A percentile compares a stretch with the other conserved stretches of the same genome.
Conservation (phyloP, 177 flowering plant genomes). For the Tripterygium wilfordii region DNA sequence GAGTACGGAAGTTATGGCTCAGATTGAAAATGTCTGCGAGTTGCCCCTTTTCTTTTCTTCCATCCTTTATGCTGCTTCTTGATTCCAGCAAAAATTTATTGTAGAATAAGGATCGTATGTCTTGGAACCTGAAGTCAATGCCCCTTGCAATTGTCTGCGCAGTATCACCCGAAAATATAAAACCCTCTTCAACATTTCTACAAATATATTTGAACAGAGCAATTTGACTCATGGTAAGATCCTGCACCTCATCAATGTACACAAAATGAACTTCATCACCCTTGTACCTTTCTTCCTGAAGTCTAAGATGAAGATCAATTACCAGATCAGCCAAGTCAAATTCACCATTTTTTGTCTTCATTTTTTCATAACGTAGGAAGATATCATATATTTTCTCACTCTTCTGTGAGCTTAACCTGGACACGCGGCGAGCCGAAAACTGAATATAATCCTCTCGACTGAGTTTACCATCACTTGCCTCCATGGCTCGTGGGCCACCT, state of each 20-base stretch:
- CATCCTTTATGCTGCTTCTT: constrained; percentile 8
- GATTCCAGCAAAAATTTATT: constrained; percentile 44
- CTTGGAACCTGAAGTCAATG: constrained; percentile 69
- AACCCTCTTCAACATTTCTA: constrained; percentile 60
- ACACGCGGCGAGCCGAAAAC: constrained; percentile 41
- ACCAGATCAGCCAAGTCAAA: constrained; percentile 76
- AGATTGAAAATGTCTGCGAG: constrained; percentile 44
- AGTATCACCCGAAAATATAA: constrained; percentile 76
- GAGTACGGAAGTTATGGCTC: constrained; percentile 72
- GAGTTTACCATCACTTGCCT: constrained; percentile 31
- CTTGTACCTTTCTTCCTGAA: constrained; percentile 22
- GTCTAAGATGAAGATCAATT: constrained; percentile 54
- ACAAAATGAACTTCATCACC: constrained; percentile 64
- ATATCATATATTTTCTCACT: constrained; percentile 55
- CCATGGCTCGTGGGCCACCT: constrained; percentile 44
- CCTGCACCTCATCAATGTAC: constrained; percentile 83
- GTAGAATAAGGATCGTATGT: constrained; percentile 54
- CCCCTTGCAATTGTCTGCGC: constrained; percentile 87
- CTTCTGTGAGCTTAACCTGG: constrained; percentile 29
- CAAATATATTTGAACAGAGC: constrained; percentile 64
- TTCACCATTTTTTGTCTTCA: constrained; percentile 46
- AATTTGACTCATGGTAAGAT: constrained; percentile 74
- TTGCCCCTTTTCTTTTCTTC: constrained; percentile 30
- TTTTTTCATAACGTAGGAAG: constrained; percentile 59
- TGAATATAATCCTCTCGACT: constrained; percentile 36